Conservation (phyloP, 176 grass and related monocot genomes). For the Carex myosuroides region DNA sequence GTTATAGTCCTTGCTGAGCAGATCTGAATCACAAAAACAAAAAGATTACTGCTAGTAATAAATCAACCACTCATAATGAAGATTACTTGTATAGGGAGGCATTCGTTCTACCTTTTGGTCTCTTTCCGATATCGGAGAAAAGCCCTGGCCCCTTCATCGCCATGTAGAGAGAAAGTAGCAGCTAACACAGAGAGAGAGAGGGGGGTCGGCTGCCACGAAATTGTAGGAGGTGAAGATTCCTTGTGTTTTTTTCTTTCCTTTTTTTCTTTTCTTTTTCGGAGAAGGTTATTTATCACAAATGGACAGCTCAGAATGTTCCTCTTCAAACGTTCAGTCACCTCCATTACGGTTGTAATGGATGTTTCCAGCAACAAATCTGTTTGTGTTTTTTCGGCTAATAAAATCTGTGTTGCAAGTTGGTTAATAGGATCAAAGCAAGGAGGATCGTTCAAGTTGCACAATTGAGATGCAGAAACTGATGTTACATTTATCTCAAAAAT, state of each 20-base stretch:
- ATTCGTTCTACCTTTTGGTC: slow-evolving; percentile 29
- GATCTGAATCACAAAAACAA: slow-evolving; percentile 47
- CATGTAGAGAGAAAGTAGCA: neutral
- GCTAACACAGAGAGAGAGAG: neutral
- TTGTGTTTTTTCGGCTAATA: neutral
- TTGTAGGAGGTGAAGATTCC: slow-evolving; percentile 26
- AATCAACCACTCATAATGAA: neutral
- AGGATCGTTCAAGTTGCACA: too few relatives aligned
- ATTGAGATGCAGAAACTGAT: too few relatives aligned
- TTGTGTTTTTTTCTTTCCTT: neutral
- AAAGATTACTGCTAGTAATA: slow-evolving; percentile 13
- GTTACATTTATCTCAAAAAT: too few relatives aligned
- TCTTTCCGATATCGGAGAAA: slow-evolving; percentile 48
- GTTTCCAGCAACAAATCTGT: neutral
- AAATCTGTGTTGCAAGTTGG: neutral
- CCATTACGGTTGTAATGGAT: neutral
- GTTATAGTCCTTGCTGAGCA: slow-evolving; percentile 87
- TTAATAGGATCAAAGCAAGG: too few relatives aligned
- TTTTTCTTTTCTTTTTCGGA: neutral
- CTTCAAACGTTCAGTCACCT: neutral
- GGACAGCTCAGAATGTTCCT: slow-evolving; percentile 25
- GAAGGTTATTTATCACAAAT: slow-evolving; percentile 24
- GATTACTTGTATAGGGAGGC: neutral
- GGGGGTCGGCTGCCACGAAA: slow-evolving; percentile 31
- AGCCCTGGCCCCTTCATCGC: slow-evolving; percentile 39